Evolutionary conservation across 192 early-diverging fungal species (phyloP).

Genomic region (Funneliformis mosseae): DNA sequence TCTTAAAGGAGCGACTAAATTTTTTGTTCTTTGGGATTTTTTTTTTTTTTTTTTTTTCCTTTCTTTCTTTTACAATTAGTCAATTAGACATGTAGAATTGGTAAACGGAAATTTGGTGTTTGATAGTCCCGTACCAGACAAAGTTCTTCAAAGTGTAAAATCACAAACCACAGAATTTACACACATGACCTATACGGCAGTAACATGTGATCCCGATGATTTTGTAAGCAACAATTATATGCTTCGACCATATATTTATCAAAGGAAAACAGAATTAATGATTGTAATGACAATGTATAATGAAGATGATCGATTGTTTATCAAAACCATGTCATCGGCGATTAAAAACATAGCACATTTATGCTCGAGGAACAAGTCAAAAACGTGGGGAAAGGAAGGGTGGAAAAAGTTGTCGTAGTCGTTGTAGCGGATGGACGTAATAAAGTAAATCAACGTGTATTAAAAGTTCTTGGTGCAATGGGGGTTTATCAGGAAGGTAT

Average conservation of each 20-base stretch:
- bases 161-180: conserved; percentile 63
- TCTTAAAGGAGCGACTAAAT: too few relatives aligned
- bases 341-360: conserved; percentile 94
- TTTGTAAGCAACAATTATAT: conserved; percentile 64
- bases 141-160: conserved; percentile 53
- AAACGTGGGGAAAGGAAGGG: conserved; percentile 77
- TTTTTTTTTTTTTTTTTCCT: background rate
- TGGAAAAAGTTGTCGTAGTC: conserved; percentile 92
- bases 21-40: background rate
- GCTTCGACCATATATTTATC: conserved; percentile 68
- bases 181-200: conserved; percentile 71
- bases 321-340: conserved; percentile 84
- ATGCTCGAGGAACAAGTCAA: conserved; percentile 69
- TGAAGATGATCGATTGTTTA: conserved; percentile 91
- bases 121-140: conserved; percentile 61
- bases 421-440: conserved; percentile 88
- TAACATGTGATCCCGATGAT: conserved; percentile 68
- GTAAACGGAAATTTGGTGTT: conserved; percentile 70
- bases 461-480: conserved; percentile 81
- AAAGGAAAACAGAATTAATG: conserved; percentile 83
- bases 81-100: conserved; percentile 45
- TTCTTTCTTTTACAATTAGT: background rate
- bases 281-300: conserved; percentile 93
- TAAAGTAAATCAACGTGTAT: conserved; percentile 71
- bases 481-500: conserved; percentile 78